These are phyloP conservation scores for Coemansia sp. DNA, from an alignment of 192 early-diverging fungal genomes.

Conservation along the genomic window DNA sequence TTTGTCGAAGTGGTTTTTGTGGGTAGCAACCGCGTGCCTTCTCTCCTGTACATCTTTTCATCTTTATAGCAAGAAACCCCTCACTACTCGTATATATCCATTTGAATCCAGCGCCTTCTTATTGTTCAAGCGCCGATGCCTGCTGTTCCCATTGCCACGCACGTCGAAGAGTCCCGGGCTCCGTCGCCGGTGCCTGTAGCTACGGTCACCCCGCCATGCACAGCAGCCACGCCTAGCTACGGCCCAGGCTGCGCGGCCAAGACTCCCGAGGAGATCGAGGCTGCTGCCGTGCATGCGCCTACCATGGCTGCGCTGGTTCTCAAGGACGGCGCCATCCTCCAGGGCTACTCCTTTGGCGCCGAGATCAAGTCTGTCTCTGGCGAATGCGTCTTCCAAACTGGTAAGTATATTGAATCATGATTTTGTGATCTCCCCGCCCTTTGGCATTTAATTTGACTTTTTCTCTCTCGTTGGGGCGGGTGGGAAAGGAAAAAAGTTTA, in stretches of 20 bases:
- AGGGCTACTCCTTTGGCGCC: conserved; percentile 94
- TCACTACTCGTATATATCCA: too few species aligned
- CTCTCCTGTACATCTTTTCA: too few species aligned
- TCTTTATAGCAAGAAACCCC: too few species aligned
- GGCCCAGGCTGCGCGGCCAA: conserved; percentile 40
- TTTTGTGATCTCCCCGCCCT: too few species aligned
- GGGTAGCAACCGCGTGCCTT: too few species aligned
- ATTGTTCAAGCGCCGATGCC: conserved; percentile 8
- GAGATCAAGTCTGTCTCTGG: conserved; percentile 81
- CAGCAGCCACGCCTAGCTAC: conserved; percentile 30
- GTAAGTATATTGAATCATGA: too few species aligned
- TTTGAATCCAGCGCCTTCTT: too few species aligned
- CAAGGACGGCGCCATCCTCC: conserved; percentile 77
- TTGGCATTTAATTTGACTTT: too few species aligned
- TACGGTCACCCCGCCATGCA: conserved; percentile 44
- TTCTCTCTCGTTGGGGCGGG: too few species aligned
- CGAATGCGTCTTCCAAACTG: conserved; percentile 98
- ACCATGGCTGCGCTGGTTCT: conserved; percentile 69
- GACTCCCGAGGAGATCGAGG: conserved; percentile 34
- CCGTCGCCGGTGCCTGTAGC: conserved; percentile 25
- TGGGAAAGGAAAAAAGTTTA: too few species aligned
- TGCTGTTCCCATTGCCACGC: conserved; percentile 47
- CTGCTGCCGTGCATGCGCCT: conserved; percentile 21
- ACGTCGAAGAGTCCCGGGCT: conserved; percentile 46
- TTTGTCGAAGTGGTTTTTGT: too few species aligned